Conservation (phyloP, 345 rosid genomes). For the Populus ilicifolia region DNA sequence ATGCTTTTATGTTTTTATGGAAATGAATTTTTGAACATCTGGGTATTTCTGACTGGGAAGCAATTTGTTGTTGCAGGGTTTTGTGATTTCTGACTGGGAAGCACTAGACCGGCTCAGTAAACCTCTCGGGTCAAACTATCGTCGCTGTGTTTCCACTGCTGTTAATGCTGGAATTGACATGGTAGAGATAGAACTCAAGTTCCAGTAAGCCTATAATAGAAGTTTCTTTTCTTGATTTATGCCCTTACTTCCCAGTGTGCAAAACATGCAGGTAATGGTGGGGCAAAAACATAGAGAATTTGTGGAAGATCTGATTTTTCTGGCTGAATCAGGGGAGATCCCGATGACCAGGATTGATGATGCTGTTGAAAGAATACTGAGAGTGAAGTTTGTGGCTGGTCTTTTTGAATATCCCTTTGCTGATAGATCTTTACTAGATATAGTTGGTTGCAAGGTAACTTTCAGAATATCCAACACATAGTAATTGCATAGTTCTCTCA, state of each 20-base stretch:
- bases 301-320: conserved; percentile 40
- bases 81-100: conserved; percentile 83
- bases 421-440: conserved; percentile 57
- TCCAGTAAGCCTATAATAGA: neutral
- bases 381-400: conserved; percentile 82
- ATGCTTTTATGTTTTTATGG: neutral
- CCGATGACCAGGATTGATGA: conserved; percentile 60
- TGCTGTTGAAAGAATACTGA: conserved; percentile 77
- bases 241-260: conserved; percentile 10
- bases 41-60: neutral
- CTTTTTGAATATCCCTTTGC: conserved; percentile 73
- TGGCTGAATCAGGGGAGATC: conserved; percentile 76
- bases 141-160: conserved; percentile 47
- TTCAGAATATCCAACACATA: neutral
- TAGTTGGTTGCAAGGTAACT: conserved; percentile 78
- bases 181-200: conserved; percentile 34
- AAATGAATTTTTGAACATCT: neutral
- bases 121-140: conserved; percentile 69
- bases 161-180: conserved; percentile 91
- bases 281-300: conserved; percentile 57
- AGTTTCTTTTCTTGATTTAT: conserved; percentile 8
- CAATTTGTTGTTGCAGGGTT: conserved; percentile 52
- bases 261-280: conserved; percentile 66
- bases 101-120: conserved; percentile 61
- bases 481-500: neutral